Percentiles rank a stretch among this genome's conserved stretches.
Evolutionary conservation across 805 yeast genomes (phyloP).

Genomic region (Jamesozyma gamospora): DNA sequence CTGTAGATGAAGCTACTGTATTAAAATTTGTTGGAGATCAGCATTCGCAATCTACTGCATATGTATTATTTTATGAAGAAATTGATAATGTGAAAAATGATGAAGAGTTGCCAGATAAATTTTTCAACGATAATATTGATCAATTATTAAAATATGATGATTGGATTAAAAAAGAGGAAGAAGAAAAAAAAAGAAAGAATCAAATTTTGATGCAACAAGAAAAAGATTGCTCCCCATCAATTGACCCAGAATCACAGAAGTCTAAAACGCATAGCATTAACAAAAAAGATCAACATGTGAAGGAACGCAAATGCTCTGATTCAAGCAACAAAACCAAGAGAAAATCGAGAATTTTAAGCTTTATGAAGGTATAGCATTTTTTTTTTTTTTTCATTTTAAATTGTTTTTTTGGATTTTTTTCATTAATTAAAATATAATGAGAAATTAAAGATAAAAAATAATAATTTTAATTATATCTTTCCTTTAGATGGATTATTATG

Average conservation of each 20-base stretch:
- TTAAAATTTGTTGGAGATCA: conserved; percentile 80
- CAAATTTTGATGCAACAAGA: neutral
- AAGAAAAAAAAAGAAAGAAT: neutral
- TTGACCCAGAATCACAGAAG: neutral
- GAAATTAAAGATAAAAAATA: too few species aligned
- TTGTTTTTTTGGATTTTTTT: neutral
- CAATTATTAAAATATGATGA: conserved; percentile 20
- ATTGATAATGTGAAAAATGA: too few species aligned
- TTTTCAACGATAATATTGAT: conserved; percentile 15
- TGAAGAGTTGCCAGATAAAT: neutral
- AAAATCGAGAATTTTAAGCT: conserved; percentile 21
- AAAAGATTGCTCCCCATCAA: neutral
- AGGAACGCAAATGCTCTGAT: neutral
- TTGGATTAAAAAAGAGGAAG: conserved; percentile 5
- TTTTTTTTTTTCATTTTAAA: too few species aligned
- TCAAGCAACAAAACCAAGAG: conserved; percentile 7
- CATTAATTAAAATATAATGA: too few species aligned
- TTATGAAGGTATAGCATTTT: conserved; percentile 7
- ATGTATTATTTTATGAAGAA: conserved; percentile 72
- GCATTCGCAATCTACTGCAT: conserved; percentile 84
- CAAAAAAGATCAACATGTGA: neutral
- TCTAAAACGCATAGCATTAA: neutral
- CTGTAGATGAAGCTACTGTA: conserved; percentile 75
- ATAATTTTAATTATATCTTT: too few species aligned
- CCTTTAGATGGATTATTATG: too few species aligned